These are phyloP conservation scores for Globisporangium canariense DNA, from an alignment of 352 stramenopile genomes.

Conservation along the genomic window DNA sequence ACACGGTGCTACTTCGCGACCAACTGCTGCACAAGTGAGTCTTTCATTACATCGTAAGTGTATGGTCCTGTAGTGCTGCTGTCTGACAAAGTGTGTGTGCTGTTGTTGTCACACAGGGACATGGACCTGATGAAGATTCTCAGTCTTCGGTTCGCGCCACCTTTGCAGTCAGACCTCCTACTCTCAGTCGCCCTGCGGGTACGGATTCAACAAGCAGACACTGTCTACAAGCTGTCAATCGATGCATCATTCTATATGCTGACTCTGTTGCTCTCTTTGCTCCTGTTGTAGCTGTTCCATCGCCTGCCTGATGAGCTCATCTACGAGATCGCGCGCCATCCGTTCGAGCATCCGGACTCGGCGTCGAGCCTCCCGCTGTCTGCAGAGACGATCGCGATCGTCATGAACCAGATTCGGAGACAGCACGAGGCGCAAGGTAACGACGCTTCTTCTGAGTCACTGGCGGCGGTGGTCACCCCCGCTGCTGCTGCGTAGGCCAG, in stretches of 20 bases:
- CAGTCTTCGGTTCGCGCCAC: constrained; percentile 76
- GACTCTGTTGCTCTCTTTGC: not conserved
- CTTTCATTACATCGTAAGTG: not conserved
- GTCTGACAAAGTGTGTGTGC: not conserved
- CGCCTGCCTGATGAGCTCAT: constrained; percentile 82
- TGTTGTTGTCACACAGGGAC: constrained; percentile 35
- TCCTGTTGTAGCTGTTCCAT: constrained; percentile 54
- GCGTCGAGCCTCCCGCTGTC: constrained; percentile 55
- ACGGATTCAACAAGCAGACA: not conserved
- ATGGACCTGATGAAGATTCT: constrained; percentile 89
- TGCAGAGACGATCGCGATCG: constrained; percentile 42
- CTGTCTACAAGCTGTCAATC: not conserved
- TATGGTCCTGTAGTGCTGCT: too few species aligned
- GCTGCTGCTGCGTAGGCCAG: constrained; percentile 7
- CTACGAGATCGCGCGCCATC: constrained; percentile 84
- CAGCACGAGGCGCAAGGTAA: constrained; percentile 14
- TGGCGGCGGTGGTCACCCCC: not conserved
- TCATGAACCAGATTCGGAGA: constrained; percentile 40
- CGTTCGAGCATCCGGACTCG: constrained; percentile 66
- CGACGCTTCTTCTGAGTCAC: not conserved
- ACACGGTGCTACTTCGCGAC: constrained; percentile 86
- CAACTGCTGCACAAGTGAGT: constrained; percentile 75
- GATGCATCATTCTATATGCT: not conserved
- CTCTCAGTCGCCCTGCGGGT: constrained; percentile 81
- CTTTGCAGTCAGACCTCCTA: constrained; percentile 78